Evolutionary conservation across 768 basidiomycete species (phyloP), one percentile per base, ranked within the genome.

Genomic region (Gelatoporia subvermispora): DNA sequence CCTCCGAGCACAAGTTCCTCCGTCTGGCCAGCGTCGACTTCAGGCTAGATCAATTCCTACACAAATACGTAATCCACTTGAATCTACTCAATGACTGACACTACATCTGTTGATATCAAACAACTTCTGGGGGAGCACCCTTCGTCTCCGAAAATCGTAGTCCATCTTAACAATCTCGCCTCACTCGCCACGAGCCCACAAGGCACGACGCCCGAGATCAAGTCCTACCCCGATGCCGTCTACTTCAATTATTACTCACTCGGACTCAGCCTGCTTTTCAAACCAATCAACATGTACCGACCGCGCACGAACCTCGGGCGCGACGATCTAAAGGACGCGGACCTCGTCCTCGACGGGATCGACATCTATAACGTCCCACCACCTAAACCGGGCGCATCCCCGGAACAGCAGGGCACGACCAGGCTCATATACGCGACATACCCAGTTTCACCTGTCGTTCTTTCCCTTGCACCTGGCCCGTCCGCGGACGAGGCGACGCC

Each of bases 221-320:
- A 89, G 63, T 72, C 81, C 0, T 93, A 90, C 64, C 63, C 88
- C 23, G 91, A 96, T 64, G 77, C 78, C 8, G 81, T 92, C 54
- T 98, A 93, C 72, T 78, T 89, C 71, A 94, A 90, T 64, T 94
- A 91, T 69, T 77, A 75, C 60, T 25, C 74, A 1, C 73, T 94
- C 24, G 94, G 94, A 10, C 59, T 95, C 58, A 94, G 92, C 54
- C 68, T 96, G 40, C 78, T 86, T 56, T 94, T 86, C 70, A 55
- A 73, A 20, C 90, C 91, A 4, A 66, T 66, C 43, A 69, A 76
- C 17, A 83, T 80, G 21, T 88, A 88, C 68, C 80, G 74, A 57
- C 83, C 81, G 20, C 65, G 62, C 47, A 60, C 67, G 9, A 77
- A 74, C 17, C 58, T 75, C 25, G 67, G 65, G 43, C 65, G 72